Percentiles rank a stretch among this genome's conserved stretches.
These are phyloP conservation scores for Citropsis articulata DNA, from an alignment of 345 rosid species.

Conservation along the genomic window DNA sequence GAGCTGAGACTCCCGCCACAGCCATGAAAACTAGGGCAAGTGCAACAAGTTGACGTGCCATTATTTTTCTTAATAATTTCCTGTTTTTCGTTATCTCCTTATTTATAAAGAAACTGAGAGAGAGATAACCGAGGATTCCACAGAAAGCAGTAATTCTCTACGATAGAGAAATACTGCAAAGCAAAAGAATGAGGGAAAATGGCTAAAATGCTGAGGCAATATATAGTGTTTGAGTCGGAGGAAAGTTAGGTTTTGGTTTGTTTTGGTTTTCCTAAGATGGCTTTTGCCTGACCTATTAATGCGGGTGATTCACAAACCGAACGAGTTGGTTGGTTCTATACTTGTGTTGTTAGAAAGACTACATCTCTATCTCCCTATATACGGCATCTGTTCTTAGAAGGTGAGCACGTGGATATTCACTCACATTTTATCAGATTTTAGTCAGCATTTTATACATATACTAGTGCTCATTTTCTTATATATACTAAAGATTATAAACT, in stretches of 20 bases:
- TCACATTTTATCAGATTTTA: too few relatives aligned
- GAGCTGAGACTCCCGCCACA: conserved; percentile 33
- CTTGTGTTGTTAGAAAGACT: too few relatives aligned
- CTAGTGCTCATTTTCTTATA: too few relatives aligned
- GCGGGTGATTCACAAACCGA: too few relatives aligned
- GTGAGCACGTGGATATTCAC: too few relatives aligned
- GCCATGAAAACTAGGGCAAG: conserved; percentile 15
- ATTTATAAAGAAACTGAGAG: not conserved
- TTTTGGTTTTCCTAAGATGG: not conserved
- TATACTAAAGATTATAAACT: too few relatives aligned
- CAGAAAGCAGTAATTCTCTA: not conserved
- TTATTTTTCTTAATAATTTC: not conserved
- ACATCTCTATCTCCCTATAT: too few relatives aligned
- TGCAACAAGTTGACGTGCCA: conserved; percentile 4
- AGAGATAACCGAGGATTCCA: not conserved
- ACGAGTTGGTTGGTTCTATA: too few relatives aligned
- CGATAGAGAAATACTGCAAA: not conserved
- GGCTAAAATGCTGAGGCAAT: not conserved
- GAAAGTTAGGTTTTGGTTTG: not conserved
- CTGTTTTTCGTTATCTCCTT: too few relatives aligned
- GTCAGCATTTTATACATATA: too few relatives aligned
- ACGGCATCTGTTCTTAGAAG: too few relatives aligned
- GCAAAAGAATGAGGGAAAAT: not conserved
- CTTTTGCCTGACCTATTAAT: not conserved
- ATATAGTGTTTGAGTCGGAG: not conserved